A percentile compares a stretch with the other conserved stretches of the same genome.
phyloP scores from a whole-genome alignment of 2,329 filamentous ascomycete species.

The Teratosphaeriaceae sp. region DNA sequence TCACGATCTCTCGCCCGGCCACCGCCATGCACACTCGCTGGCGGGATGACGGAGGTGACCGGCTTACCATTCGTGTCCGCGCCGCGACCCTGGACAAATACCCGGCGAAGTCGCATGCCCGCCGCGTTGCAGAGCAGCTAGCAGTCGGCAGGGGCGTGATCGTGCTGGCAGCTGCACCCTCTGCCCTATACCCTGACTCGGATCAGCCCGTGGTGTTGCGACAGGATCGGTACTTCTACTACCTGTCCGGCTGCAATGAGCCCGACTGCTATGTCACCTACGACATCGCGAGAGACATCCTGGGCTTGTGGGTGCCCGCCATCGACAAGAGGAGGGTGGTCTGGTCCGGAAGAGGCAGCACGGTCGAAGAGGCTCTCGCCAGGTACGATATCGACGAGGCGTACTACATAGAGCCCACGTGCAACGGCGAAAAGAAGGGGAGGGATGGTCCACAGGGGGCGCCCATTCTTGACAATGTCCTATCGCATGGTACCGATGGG shows the following conservation, averaged over 20 bases:
- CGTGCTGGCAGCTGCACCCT: conserved; percentile 63
- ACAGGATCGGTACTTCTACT: conserved; percentile 80
- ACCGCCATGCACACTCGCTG: no score
- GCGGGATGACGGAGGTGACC: no score
- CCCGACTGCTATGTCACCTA: conserved; percentile 77
- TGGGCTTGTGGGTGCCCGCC: conserved; percentile 86
- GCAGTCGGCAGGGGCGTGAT: conserved; percentile 61
- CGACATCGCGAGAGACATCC: conserved; percentile 63
- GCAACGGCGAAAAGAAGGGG: background rate
- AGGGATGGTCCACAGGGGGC: background rate
- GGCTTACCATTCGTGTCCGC: no score
- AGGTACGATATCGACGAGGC: conserved; percentile 77
- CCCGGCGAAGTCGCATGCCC: conserved; percentile 81
- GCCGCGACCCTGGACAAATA: conserved; percentile 50
- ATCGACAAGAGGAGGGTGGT: conserved; percentile 84
- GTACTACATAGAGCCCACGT: no score
- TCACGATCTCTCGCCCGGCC: no score
- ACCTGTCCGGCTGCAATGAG: conserved; percentile 78
- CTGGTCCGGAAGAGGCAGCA: conserved; percentile 85
- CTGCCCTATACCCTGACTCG: conserved; percentile 52
- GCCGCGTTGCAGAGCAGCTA: conserved; percentile 71
- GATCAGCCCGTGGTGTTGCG: conserved; percentile 77
- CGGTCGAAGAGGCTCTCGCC: conserved; percentile 63
- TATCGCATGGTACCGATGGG: no score
- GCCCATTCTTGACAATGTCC: no score